Base-by-base conservation (phyloP, 2,329 filamentous ascomycete species). In the Tetracladium maxilliforme region DNA sequence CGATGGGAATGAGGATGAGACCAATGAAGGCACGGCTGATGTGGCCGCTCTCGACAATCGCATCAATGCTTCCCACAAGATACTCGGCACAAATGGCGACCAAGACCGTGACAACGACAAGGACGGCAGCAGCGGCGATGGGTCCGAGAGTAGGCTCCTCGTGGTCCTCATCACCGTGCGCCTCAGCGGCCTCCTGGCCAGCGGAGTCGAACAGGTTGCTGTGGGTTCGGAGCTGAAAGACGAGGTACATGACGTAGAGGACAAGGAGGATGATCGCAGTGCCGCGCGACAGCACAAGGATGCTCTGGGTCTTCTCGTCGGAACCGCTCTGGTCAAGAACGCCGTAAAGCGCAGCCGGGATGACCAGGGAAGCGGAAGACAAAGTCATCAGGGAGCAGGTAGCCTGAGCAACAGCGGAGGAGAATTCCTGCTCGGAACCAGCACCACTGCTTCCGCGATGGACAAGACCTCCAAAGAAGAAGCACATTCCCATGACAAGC, bases 361-460 rank as follows among this genome's bases (percentile, higher is more conserved):
- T 78, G 30, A 87, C 78, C 29, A 87, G 62, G 6, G 78, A 82
- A 4, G 79, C 79, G 3, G 78, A 75, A 11, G 78, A 72, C 14
- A 84, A 61, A 0, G 74, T 70, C 76, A 84, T 79, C 19, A 84
- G 53, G 7, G 77, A 82, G 10, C 84, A 74, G 4, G 84, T 81
- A 0, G 86, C 93, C 48, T 93, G 84, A 1, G 86, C 86, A 6
- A 94, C 84, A 0, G 81, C 87, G 17, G 79, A 71, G 56, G 94
- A 93, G 65, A 94, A 95, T 48, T 70, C 75, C 47, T 94, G 87
- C 45, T 92, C 79, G 15, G 67, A 44, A 30, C 78, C 74, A 37
- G 92, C 48, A 4, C 44, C 44, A 14, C 44, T 19, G 18, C 18
- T 19, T 8, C 9, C 8, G 11, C 9, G 18, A 19, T 8, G 18